Evolutionary conservation across 257 asterid genomes (phyloP), one percentile per base, ranked within the genome.

Genomic region (Solanum pinnatisectum): DNA sequence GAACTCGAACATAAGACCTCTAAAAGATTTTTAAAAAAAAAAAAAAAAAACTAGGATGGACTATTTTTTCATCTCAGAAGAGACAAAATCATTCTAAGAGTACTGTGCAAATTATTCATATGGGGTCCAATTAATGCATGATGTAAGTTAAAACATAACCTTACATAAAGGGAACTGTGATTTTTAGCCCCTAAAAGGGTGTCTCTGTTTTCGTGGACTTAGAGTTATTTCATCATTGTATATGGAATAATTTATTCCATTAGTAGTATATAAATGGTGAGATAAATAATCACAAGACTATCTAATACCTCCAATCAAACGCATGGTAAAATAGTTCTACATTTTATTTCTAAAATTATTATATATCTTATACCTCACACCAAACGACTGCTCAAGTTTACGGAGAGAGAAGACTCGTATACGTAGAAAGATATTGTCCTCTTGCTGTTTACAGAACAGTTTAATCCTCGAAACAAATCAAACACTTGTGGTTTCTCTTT

Each of bases 291-390:
- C 1, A 20, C 4, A 20, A 0, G 8, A 56, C 3, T 56, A 0
- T 56, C 12, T 20, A 56, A 56, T 56, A 0, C 0, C 22, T 56
- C 0, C 5, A 56, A 7, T 20, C 1, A 56, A 56, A 20, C 0
- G 1, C 2, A 0, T 0, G 0, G 1, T 56, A 56, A 56, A 56
- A 18, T 56, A 56, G 2, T 0, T 1, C 4, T 20, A 20, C 1
- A 56, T 3, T 56, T 56, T 56, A 3, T 56, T 56, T 56, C n/a
- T 56, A 20, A 20, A 56, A 18, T 56, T 18, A 1, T 59, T 59
- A 49, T 3, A 16, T 49, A 20, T 59, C 2, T 59, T 59, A 20
- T 59, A 59, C 11, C 25, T 59, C 0, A 3, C 0, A 59, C 0
- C 2, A 59, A 59, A 20, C 12, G 25, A 59, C 5, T 1, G 5